Percentiles rank a stretch among this genome's conserved stretches.
Evolutionary conservation across 495 filamentous ascomycete genomes (phyloP).

Genomic region (Thermochaetoides thermophila): DNA sequence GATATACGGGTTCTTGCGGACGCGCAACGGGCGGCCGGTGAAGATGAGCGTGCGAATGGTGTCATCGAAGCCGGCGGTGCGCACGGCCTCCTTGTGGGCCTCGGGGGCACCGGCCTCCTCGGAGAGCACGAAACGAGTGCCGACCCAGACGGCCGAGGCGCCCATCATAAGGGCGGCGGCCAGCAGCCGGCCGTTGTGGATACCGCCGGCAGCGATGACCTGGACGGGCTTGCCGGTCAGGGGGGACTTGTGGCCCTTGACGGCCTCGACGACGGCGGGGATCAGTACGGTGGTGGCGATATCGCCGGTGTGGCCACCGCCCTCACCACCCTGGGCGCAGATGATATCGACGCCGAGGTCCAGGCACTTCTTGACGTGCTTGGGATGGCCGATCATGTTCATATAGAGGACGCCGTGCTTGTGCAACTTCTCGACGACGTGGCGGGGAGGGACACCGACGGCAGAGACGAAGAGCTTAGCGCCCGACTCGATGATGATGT

Average conservation of each 20-base stretch:
- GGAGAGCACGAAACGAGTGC: constrained; percentile 83
- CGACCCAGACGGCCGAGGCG: constrained; percentile 86
- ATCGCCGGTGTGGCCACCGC: constrained; percentile 69
- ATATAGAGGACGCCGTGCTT: constrained; percentile 81
- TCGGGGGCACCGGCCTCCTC: constrained; percentile 90
- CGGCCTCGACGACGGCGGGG: constrained; percentile 73
- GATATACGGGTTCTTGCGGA: constrained; percentile 87
- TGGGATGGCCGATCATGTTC: constrained; percentile 99
- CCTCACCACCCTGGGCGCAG: constrained; percentile 73
- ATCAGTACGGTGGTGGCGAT: constrained; percentile 57
- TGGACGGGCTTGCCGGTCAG: constrained; percentile 76
- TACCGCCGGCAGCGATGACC: constrained; percentile 85
- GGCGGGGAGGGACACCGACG: constrained; percentile 82
- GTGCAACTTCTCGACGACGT: constrained; percentile 81
- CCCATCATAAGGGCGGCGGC: constrained; percentile 88
- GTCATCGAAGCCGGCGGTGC: constrained; percentile 83
- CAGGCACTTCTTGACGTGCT: constrained; percentile 89
- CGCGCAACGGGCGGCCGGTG: constrained; percentile 86
- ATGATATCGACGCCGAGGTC: constrained; percentile 83
- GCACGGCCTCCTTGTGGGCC: constrained; percentile 92
- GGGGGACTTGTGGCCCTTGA: constrained; percentile 68
- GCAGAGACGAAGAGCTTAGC: constrained; percentile 92
- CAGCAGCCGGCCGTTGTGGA: constrained; percentile 83
- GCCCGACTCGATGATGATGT: constrained; percentile 82
- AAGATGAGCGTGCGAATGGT: constrained; percentile 96